phyloP scores from a whole-genome alignment of 306 rosid genomes.

The Dryas alaskensis region DNA sequence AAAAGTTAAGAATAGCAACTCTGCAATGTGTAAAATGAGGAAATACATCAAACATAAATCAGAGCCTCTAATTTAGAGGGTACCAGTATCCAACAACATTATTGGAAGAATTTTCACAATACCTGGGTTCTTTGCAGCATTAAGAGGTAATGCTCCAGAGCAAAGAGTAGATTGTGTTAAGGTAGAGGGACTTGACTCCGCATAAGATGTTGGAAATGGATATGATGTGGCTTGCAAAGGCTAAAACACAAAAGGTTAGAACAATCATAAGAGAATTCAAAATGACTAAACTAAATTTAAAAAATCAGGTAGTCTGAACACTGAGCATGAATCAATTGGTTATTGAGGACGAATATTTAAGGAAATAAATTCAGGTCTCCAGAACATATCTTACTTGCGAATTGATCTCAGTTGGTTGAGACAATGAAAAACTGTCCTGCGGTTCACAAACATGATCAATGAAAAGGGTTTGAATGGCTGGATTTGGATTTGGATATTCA shows the following conservation, averaged over 20 bases:
- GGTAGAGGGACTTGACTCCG: slow-evolving; percentile 69
- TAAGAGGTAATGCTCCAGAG: slow-evolving; percentile 65
- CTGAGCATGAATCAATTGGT: neutral
- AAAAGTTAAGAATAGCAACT: neutral
- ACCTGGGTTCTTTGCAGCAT: slow-evolving; percentile 69
- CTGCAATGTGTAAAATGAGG: neutral
- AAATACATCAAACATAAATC: neutral
- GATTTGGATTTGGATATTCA: slow-evolving; percentile 56
- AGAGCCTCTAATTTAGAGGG: neutral
- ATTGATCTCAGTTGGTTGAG: slow-evolving; percentile 63
- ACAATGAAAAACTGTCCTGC: slow-evolving; percentile 52
- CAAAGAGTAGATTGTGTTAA: slow-evolving; percentile 55
- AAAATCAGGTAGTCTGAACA: neutral
- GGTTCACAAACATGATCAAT: slow-evolving; percentile 76
- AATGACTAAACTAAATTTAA: slow-evolving; percentile 30
- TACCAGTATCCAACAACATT: neutral
- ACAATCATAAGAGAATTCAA: neutral
- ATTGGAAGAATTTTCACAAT: neutral
- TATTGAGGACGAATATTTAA: neutral
- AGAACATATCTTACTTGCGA: slow-evolving; percentile 25
- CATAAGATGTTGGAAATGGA: slow-evolving; percentile 64
- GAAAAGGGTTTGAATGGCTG: slow-evolving; percentile 74
- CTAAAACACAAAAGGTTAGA: slow-evolving; percentile 35
- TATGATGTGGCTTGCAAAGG: slow-evolving; percentile 69
- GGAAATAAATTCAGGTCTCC: neutral